Evolutionary conservation across 2,329 filamentous ascomycete genomes (phyloP), one percentile per base, ranked within the genome.

Genomic region (Venturiaceae sp.): DNA sequence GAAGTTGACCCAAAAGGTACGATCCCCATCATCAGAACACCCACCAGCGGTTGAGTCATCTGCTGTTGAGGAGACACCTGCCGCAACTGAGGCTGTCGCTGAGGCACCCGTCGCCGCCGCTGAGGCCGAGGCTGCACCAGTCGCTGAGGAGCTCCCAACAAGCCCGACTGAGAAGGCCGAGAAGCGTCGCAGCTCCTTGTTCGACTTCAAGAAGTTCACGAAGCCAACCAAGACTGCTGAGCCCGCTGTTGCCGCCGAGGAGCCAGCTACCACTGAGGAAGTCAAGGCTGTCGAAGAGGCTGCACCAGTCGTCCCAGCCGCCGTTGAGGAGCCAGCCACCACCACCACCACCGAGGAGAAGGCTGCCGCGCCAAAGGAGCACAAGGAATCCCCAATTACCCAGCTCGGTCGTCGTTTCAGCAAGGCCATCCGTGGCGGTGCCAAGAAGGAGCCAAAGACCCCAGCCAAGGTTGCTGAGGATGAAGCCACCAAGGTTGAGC

Each of bases 331-430:
- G 21, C 23, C 23, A 34, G 57, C 65, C 19, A 62, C 61, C 23
- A 57, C 56, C 19, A 60, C 62, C 37, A 58, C 55, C n/a, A 62
- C 63, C 32, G 59, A 54, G 19, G 59, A 62, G 56, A 26, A 58
- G 16, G 57, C 37, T 23, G 62, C 47, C 21, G 34, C 41, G 14
- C 30, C 28, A 23, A 60, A 60, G 44, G 67, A 69, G 65, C 62
- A 64, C 57, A 63, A 61, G 58, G 61, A 61, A 52, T 58, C 58
- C 32, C 58, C 53, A 32, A 26, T 60, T 57, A 46, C 59, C 55
- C 62, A 66, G 39, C 65, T 72, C 28, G 68, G 72, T 64, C 72
- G 73, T 64, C 70, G 69, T 32, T 66, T 71, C 64, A 72, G 69
- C 69, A 75, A 74, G 68, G 70, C 71, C 54, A 66, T 67, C 61